A percentile compares a stretch with the other conserved stretches of the same genome.
Evolutionary conservation across 805 yeast genomes (phyloP).

Genomic region (Candida ulmi): DNA sequence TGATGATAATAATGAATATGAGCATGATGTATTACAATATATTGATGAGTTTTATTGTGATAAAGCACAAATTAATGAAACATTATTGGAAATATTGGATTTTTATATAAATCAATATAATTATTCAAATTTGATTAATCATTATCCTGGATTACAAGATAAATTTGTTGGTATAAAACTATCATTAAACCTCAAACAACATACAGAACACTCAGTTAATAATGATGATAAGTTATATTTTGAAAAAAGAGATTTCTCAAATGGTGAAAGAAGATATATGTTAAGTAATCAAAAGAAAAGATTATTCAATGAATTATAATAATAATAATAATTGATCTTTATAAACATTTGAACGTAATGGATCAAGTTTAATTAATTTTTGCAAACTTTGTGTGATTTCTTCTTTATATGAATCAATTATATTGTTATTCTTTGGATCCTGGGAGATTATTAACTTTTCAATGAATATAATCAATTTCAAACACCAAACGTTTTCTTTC

Average conservation of each 20-base stretch:
- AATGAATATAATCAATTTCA: slow-evolving; percentile 51
- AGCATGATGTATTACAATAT: slow-evolving; percentile 20
- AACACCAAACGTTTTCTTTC: slow-evolving; percentile 68
- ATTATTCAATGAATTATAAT: slow-evolving; percentile 31
- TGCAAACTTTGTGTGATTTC: slow-evolving; percentile 33
- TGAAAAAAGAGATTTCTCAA: slow-evolving; percentile 25
- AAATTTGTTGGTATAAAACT: slow-evolving; percentile 38
- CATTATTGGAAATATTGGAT: slow-evolving; percentile 52
- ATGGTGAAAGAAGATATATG: slow-evolving; percentile 51
- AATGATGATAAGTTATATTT: slow-evolving; percentile 39
- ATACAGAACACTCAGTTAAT: slow-evolving; percentile 17
- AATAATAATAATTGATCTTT: slow-evolving; percentile 25
- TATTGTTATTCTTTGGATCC: slow-evolving; percentile 8
- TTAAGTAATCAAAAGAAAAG: slow-evolving; percentile 42
- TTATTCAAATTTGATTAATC: slow-evolving; percentile 40
- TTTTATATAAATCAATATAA: slow-evolving; percentile 55
- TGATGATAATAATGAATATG: slow-evolving; percentile 23
- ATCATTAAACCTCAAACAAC: slow-evolving; percentile 33
- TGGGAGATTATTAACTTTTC: slow-evolving; percentile 26
- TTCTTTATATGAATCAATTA: slow-evolving; percentile 10
- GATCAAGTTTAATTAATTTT: slow-evolving; percentile 50
- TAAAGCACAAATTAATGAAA: slow-evolving; percentile 34
- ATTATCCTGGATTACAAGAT: slow-evolving; percentile 29
- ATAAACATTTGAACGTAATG: slow-evolving; percentile 59
- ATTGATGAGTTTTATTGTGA: slow-evolving; percentile 10